Evolutionary conservation across 768 basidiomycete genomes (phyloP), one percentile per base, ranked within the genome.

Genomic region (Podaxis sp.): DNA sequence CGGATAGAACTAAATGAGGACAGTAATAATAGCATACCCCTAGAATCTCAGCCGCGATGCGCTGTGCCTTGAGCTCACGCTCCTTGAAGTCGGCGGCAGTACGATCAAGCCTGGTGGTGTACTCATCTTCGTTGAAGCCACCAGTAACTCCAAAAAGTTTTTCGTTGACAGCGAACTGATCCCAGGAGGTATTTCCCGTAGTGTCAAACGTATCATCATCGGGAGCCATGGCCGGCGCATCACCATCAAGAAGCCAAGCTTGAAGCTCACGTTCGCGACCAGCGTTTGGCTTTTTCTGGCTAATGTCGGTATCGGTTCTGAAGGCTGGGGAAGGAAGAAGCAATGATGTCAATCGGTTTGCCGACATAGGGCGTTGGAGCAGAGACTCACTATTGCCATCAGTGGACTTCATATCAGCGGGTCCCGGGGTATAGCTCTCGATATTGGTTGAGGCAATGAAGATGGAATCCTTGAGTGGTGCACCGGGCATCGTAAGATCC

Each of bases 131-230:
- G 70, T 96, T 90, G 75, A 93, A 99, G 68, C 85, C 86, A 8
- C 95, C 94, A 69, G 82, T 94, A 65, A 96, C 87, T 24, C 97
- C 97, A 71, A 97, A 99, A 60, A 93, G 81, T 68, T 90, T 82
- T 76, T 99, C 96, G 75, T 99, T 99, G 46, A 81, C 93, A 19
- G 88, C 88, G 69, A 96, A 99, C 74, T 97, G 95, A 74, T 99
- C 95, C 93, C 96, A 95, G 2, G 80, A 70, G 30, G 75, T 71
- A 63, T 76, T 78, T 49, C 68, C 73, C 15, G 82, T 68, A 30
- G 66, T 74, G 11, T 81, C 89, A 67, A 93, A 93, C 0, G 90
- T 92, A 36, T 92, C 91, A 70, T 93, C 92, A 70, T 38, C 70
- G 67, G 24, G 73, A 65, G 36, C 72, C 65, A 17, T 69, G 59